Percentiles rank a stretch among this genome's conserved stretches.
Conservation (phyloP, 768 basidiomycete genomes). For the Tylopilus cervinicoccineus region DNA sequence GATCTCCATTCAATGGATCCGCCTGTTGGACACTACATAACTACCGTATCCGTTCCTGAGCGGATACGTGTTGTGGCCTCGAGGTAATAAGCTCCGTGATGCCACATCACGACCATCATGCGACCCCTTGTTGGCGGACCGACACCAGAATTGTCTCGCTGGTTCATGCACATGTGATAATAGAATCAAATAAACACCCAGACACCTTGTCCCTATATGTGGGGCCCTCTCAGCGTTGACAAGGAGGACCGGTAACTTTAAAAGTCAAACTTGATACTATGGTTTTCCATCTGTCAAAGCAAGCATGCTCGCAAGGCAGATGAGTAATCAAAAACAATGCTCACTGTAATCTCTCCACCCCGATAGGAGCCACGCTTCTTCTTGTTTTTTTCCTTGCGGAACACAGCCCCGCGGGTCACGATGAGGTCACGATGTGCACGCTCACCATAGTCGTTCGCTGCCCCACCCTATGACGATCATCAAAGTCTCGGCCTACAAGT, state of each 20-base stretch:
- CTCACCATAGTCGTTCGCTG: constrained; percentile 80
- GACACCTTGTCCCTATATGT: not conserved
- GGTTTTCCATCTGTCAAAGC: constrained; percentile 59
- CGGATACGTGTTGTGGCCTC: no score
- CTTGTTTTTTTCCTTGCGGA: constrained; percentile 99
- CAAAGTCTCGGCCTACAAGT: not conserved
- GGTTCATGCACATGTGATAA: not conserved
- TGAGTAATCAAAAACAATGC: constrained; percentile 17
- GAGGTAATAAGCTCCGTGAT: no score
- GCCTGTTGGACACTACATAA: constrained; percentile 33
- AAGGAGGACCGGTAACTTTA: constrained; percentile 5
- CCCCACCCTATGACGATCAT: constrained; percentile 47
- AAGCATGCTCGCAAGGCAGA: constrained; percentile 1
- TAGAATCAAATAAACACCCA: not conserved
- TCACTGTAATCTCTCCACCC: constrained; percentile 92
- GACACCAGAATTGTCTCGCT: not conserved
- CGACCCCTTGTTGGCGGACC: no score
- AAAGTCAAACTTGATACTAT: constrained; percentile 83
- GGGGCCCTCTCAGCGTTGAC: not conserved
- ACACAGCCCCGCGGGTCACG: constrained; percentile 90
- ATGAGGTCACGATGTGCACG: constrained; percentile 83
- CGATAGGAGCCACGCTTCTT: constrained; percentile 95
- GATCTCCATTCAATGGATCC: constrained; percentile 42
- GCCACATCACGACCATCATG: no score
- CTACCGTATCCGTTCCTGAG: not conserved